A percentile compares a stretch with the other conserved stretches of the same genome.
Conservation (phyloP, 495 filamentous ascomycete species). For the Neurospora africana region DNA sequence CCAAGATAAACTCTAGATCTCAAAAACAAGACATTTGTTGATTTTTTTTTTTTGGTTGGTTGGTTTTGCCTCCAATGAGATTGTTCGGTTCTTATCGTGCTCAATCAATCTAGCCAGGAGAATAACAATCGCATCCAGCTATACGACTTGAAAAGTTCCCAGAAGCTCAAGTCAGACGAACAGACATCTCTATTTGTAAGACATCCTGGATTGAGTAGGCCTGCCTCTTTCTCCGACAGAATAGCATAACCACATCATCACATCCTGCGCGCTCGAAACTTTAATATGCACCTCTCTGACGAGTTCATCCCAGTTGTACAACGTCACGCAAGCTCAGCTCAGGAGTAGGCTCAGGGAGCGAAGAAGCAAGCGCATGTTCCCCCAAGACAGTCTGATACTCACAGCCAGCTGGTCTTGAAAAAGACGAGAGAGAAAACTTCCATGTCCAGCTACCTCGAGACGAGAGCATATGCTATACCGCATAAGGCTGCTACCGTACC, state of each 20-base stretch:
- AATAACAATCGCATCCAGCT: neutral
- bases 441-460: neutral
- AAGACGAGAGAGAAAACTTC: neutral
- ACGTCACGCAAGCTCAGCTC: neutral
- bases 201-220: neutral
- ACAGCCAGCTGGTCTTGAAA: neutral
- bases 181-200: neutral
- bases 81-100: neutral
- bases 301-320: neutral
- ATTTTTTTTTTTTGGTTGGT: neutral
- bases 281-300: neutral
- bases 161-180: neutral
- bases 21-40: neutral
- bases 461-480: neutral
- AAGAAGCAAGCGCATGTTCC: neutral
- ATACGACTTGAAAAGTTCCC: neutral
- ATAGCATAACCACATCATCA: neutral
- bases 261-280: neutral
- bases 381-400: neutral
- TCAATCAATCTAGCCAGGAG: neutral
- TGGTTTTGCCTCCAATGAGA: neutral
- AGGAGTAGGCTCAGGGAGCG: neutral
- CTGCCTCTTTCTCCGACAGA: neutral
- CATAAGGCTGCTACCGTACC: neutral
- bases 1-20: neutral